A percentile compares a stretch with the other conserved stretches of the same genome.
Conservation (phyloP, 2,329 filamentous ascomycete species). For the Zymoseptoria crescenta region DNA sequence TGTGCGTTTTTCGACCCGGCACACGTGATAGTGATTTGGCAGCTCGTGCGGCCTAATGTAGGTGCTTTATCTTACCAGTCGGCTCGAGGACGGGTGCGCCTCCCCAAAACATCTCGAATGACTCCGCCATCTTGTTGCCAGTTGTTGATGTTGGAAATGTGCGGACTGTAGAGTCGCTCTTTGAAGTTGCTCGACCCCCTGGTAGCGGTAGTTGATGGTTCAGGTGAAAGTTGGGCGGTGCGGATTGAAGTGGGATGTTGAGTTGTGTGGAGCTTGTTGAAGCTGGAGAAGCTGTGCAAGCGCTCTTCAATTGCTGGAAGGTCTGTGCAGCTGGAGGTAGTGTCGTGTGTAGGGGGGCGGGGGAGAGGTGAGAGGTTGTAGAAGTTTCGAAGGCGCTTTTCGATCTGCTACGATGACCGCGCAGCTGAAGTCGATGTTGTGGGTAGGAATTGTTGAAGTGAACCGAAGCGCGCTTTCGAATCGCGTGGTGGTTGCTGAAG, state of each 20-base stretch:
- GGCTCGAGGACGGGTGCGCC: constrained; percentile 9
- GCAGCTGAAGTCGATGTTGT: neutral
- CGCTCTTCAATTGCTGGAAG: neutral
- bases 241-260: neutral
- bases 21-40: neutral
- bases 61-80: constrained; percentile 3
- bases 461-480: neutral
- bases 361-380: too few species aligned
- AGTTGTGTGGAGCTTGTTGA: neutral
- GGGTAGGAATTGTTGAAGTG: neutral
- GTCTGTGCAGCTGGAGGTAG: neutral
- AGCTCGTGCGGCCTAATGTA: neutral
- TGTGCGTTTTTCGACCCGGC: neutral
- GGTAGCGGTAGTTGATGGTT: neutral
- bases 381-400: too few species aligned
- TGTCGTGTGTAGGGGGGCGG: neutral
- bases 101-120: constrained; percentile 14
- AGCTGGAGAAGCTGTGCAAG: neutral
- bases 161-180: neutral
- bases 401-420: neutral
- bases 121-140: neutral
- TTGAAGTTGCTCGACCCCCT: neutral
- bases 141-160: neutral
- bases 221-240: neutral
- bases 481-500: neutral